These are phyloP conservation scores for Chiua virens DNA, from an alignment of 768 basidiomycete genomes.

Conservation along the genomic window DNA sequence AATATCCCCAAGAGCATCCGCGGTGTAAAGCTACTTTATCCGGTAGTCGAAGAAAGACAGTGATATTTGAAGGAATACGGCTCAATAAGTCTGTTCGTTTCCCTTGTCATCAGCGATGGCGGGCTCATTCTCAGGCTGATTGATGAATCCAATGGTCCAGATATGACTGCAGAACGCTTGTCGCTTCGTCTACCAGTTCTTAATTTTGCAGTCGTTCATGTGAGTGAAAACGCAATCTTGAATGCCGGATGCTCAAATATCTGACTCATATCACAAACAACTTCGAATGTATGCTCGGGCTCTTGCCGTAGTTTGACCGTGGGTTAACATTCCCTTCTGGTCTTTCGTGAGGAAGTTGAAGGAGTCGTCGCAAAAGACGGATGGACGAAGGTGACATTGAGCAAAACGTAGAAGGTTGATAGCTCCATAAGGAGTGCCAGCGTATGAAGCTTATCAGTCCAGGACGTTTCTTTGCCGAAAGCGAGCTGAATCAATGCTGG, in stretches of 20 bases:
- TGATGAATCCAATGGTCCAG: too few species aligned
- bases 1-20: conserved; percentile 4
- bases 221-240: too few species aligned
- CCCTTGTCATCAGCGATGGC: background rate
- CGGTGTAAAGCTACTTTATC: conserved; percentile 17
- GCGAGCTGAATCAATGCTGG: too few species aligned
- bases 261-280: conserved; percentile 12
- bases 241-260: too few species aligned
- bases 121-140: background rate
- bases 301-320: too few species aligned
- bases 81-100: conserved; percentile 32
- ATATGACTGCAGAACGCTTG: conserved; percentile 24
- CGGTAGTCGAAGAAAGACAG: conserved; percentile 30
- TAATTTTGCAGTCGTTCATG: conserved; percentile 7
- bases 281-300: conserved; percentile 9
- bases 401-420: too few species aligned
- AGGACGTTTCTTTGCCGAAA: too few species aligned
- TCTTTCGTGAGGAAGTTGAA: too few species aligned
- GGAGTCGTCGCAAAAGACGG: too few species aligned
- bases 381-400: too few species aligned
- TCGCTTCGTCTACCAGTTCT: conserved; percentile 5
- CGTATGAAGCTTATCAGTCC: too few species aligned
- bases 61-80: conserved; percentile 19
- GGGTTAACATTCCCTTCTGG: conserved; percentile 9
- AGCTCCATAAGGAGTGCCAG: too few species aligned